phyloP scores from a whole-genome alignment of 1,284 basidiomycete species.

The Mrakiaceae sp. region DNA sequence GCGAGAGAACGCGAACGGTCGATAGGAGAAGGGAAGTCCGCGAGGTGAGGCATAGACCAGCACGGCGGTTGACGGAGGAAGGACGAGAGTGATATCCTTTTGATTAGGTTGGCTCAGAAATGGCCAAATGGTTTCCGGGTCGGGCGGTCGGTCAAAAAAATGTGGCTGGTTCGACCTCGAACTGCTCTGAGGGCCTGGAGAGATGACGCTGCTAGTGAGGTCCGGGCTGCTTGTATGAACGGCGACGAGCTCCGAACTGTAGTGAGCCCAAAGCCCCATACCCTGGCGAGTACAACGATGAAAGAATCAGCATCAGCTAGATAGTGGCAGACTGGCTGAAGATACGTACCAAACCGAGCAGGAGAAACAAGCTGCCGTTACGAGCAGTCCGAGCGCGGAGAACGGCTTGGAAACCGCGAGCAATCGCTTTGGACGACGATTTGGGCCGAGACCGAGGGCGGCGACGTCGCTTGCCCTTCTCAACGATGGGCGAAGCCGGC shows the following conservation, averaged over 20 bases:
- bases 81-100: neutral
- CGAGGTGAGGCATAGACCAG: slow-evolving; percentile 9
- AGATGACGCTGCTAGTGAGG: neutral
- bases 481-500: too few relatives aligned
- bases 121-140: neutral
- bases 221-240: neutral
- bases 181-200: too few relatives aligned
- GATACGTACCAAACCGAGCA: slow-evolving; percentile 32
- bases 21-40: slow-evolving; percentile 13
- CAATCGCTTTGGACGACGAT: slow-evolving; percentile 11
- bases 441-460: neutral
- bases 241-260: neutral
- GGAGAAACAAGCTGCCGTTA: slow-evolving; percentile 67
- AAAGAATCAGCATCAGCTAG: neutral
- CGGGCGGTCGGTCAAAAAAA: neutral
- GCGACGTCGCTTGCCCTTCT: too few relatives aligned
- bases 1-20: slow-evolving; percentile 26
- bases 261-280: neutral
- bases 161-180: too few relatives aligned
- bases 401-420: slow-evolving; percentile 26
- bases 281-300: slow-evolving; percentile 12
- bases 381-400: slow-evolving; percentile 62
- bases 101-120: neutral
- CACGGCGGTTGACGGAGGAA: slow-evolving; percentile 1
- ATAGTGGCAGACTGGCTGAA: slow-evolving; percentile 4